Conservation (phyloP, 2,329 filamentous ascomycete species). For the Colletotrichum salicis region DNA sequence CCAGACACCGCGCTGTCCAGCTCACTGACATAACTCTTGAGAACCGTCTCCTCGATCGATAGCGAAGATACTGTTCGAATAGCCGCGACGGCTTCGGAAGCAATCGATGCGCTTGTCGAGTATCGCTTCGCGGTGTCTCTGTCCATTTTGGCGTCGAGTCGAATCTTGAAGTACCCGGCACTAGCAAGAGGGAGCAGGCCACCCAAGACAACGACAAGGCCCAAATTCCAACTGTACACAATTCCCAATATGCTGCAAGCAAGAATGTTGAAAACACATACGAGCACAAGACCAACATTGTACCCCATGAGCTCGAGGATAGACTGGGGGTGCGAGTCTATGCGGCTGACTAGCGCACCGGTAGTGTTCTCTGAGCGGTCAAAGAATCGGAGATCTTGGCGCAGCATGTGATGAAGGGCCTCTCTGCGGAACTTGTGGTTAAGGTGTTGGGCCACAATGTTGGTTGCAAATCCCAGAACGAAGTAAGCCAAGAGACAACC, state of each 20-base stretch:
- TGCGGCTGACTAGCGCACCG: slow-evolving; percentile 45
- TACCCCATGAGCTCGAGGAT: slow-evolving; percentile 57
- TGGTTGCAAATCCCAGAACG: slow-evolving; percentile 36
- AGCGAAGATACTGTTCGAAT: slow-evolving; percentile 57
- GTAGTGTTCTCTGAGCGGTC: slow-evolving; percentile 46
- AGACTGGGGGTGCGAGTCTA: slow-evolving; percentile 49
- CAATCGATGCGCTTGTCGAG: slow-evolving; percentile 54
- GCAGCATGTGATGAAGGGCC: slow-evolving; percentile 42
- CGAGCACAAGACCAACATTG: slow-evolving; percentile 54
- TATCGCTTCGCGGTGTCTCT: slow-evolving; percentile 47
- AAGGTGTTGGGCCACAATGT: slow-evolving; percentile 33
- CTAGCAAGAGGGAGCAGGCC: slow-evolving; percentile 53
- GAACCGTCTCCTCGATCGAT: slow-evolving; percentile 44
- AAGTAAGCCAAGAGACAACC: slow-evolving; percentile 39
- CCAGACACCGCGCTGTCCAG: slow-evolving; percentile 40
- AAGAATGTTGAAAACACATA: slow-evolving; percentile 52
- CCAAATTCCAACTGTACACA: slow-evolving; percentile 56
- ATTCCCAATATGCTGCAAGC: slow-evolving; percentile 52
- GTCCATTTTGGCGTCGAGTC: slow-evolving; percentile 54
- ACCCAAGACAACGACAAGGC: slow-evolving; percentile 54
- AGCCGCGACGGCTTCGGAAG: slow-evolving; percentile 56
- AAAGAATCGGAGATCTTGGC: slow-evolving; percentile 55
- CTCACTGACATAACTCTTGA: slow-evolving; percentile 43
- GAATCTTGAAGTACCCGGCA: slow-evolving; percentile 54
- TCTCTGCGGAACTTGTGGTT: slow-evolving; percentile 40